Percentiles rank a stretch among this genome's conserved stretches.
phyloP scores from a whole-genome alignment of 805 yeast species.

The Kodamaea kaohsiungensis region DNA sequence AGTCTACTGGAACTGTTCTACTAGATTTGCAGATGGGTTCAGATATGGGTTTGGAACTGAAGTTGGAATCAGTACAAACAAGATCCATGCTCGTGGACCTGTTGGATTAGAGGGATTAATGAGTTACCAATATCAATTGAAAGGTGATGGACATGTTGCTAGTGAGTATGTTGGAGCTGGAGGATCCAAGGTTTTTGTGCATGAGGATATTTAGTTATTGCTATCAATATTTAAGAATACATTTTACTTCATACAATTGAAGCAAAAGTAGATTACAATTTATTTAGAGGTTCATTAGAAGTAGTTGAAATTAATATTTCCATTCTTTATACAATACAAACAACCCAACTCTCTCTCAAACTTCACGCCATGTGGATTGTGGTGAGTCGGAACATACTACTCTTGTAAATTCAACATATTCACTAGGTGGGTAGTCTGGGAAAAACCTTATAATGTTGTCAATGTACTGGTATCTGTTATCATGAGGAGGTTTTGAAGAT shows the following conservation, averaged over 20 bases:
- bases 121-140: conserved; percentile 89
- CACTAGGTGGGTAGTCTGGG: conserved; percentile 51
- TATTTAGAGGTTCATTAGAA: no score
- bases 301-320: no score
- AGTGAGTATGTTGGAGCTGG: conserved; percentile 94
- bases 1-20: conserved; percentile 96
- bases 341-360: no score
- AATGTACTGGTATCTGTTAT: conserved; percentile 21
- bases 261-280: no score
- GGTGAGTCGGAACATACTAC: conserved; percentile 1
- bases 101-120: conserved; percentile 97
- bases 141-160: conserved; percentile 92
- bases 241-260: no score
- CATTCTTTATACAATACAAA: no score
- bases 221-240: no score
- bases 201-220: conserved; percentile 57
- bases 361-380: neutral
- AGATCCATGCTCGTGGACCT: conserved; percentile 98
- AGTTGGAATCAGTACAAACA: conserved; percentile 95
- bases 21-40: conserved; percentile 98
- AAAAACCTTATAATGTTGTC: conserved; percentile 47
- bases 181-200: conserved; percentile 76
- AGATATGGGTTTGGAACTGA: conserved; percentile 98
- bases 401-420: conserved; percentile 15
- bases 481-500: conserved; percentile 18